Base-by-base conservation (phyloP, 805 yeast genomes). In the Kodamaea jinghongensis region DNA sequence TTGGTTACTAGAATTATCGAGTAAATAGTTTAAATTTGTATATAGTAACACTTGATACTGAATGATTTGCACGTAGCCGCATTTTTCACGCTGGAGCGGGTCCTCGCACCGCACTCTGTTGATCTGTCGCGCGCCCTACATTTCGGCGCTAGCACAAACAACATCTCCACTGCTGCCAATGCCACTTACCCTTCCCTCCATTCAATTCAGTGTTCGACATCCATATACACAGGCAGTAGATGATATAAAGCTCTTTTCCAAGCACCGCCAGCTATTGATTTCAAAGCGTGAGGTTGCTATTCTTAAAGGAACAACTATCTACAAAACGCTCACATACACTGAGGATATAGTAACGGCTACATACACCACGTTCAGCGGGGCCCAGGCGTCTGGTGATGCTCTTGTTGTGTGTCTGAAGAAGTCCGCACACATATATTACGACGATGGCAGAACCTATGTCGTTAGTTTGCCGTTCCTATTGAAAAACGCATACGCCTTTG, bases 1-100 rank as follows among this genome's bases (percentile, higher is more conserved):
- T 75, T 93, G 75, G 80, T 93, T 57, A 93, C 99, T 58, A 83
- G 96, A 71, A 82, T 88, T 67, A 66, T 86, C 51, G 91, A 83
- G 65, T 79, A 75, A 60, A 34, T 20, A 20, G 17, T 42, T 17
- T 28, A 30, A 17, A 23, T 34, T 32, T 41, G 43, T 41, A 41
- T 31, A 41, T 41, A 41, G 43, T 28, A 34, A 22, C 22, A 26
- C 28, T 26, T 26, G n/a, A 26, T 26, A 5, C 14, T 26, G 14
- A 4, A 7, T 26, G 28, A 12, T 26, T 26, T n/a, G n/a, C n/a
- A n/a, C n/a, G n/a, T n/a, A n/a, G n/a, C n/a, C n/a, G n/a, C n/a
- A n/a, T n/a, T n/a, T n/a, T n/a, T n/a, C n/a, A n/a, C n/a, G n/a
- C n/a, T n/a, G n/a, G n/a, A n/a, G n/a, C n/a, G n/a, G n/a, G n/a